phyloP scores from a whole-genome alignment of 2,329 filamentous ascomycete genomes.

The Microthyrium microscopicum region DNA sequence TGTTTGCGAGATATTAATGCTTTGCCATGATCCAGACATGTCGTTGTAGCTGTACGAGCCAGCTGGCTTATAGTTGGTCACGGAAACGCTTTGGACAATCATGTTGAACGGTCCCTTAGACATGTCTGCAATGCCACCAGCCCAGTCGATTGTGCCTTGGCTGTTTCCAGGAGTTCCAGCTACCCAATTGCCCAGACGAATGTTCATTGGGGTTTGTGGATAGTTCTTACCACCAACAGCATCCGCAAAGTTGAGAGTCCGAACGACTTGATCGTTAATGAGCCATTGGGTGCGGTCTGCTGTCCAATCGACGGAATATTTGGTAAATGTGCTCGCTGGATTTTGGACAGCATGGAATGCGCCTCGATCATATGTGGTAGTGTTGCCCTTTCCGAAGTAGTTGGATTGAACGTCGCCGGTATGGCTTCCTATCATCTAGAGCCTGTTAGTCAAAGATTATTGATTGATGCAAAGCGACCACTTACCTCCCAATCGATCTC shows the following conservation, averaged over 20 bases:
- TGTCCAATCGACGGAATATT: slow-evolving; percentile 60
- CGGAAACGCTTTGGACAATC: slow-evolving; percentile 32
- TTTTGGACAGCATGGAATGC: slow-evolving; percentile 40
- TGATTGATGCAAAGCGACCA: slow-evolving; percentile 27
- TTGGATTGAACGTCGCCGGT: slow-evolving; percentile 46
- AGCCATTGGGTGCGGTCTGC: slow-evolving; percentile 48
- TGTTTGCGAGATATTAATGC: slow-evolving; percentile 28
- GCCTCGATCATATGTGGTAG: slow-evolving; percentile 53
- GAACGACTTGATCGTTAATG: slow-evolving; percentile 50
- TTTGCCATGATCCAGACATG: slow-evolving; percentile 28
- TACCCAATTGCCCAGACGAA: slow-evolving; percentile 29
- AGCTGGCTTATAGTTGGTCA: slow-evolving; percentile 36
- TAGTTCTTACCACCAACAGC: slow-evolving; percentile 42
- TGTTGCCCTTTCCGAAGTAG: slow-evolving; percentile 62
- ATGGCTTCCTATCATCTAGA: slow-evolving; percentile 53
- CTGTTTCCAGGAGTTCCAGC: slow-evolving; percentile 30
- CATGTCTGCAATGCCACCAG: slow-evolving; percentile 40
- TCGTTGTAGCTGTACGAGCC: slow-evolving; percentile 34
- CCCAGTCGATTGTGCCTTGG: slow-evolving; percentile 49
- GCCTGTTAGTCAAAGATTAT: slow-evolving; percentile 55
- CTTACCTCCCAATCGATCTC: slow-evolving; percentile 76
- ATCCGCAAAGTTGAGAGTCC: slow-evolving; percentile 47
- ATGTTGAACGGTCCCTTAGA: slow-evolving; percentile 32
- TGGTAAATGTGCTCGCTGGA: slow-evolving; percentile 46
- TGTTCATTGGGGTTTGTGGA: slow-evolving; percentile 61